These are phyloP conservation scores for Verticillium zaregamsianum DNA, from an alignment of 2,329 filamentous ascomycete species.

Conservation along the genomic window DNA sequence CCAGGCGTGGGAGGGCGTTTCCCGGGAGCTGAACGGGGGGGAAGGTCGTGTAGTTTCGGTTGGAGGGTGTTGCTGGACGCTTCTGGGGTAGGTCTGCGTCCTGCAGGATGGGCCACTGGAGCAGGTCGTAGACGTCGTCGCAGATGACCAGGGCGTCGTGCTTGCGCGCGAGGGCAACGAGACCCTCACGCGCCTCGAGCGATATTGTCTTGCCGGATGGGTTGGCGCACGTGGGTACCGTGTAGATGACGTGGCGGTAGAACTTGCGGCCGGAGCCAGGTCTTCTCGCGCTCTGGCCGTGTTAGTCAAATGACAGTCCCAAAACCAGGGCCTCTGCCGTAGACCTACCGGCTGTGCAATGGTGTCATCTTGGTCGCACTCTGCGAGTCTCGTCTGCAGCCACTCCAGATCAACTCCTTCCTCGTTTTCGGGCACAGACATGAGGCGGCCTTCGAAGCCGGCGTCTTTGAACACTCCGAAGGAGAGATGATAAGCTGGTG, in stretches of 20 bases:
- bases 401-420: conserved; percentile 69
- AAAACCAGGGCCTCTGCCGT: not conserved
- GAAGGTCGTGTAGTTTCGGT: conserved; percentile 9
- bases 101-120: conserved; percentile 64
- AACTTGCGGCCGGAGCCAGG: conserved; percentile 54
- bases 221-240: conserved; percentile 84
- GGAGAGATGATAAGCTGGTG: conserved; percentile 80
- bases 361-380: conserved; percentile 15
- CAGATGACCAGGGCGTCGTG: conserved; percentile 76
- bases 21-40: conserved; percentile 22
- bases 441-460: conserved; percentile 64
- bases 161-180: conserved; percentile 71
- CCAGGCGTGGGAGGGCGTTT: conserved; percentile 63
- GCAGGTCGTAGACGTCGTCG: conserved; percentile 92
- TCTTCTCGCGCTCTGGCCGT: conserved; percentile 4
- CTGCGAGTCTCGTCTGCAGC: conserved; percentile 44
- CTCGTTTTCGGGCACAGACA: conserved; percentile 70
- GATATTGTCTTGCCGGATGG: conserved; percentile 83
- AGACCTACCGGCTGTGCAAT: conserved; percentile 7
- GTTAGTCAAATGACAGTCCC: not conserved
- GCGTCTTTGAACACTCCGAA: conserved; percentile 79
- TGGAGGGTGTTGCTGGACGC: not conserved
- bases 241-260: conserved; percentile 85
- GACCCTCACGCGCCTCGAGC: conserved; percentile 57
- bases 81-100: conserved; percentile 8